These are phyloP conservation scores for Fusarium sp. DNA, from an alignment of 2,329 filamentous ascomycete species.

Conservation along the genomic window DNA sequence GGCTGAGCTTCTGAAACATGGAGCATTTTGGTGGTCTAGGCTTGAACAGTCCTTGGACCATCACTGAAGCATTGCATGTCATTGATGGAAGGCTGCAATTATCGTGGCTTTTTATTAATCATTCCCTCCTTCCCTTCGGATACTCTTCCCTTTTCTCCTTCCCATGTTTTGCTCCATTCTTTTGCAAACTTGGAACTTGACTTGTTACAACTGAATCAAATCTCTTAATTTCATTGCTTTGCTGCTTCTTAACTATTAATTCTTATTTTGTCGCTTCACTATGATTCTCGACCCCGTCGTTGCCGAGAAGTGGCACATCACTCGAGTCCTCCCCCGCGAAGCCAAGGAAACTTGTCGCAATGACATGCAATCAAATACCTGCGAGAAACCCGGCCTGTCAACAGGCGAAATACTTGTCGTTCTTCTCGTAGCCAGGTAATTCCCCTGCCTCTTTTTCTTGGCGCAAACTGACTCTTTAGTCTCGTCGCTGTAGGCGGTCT, in stretches of 20 bases:
- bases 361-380: slow-evolving; percentile 29
- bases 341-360: slow-evolving; percentile 34
- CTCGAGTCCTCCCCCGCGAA: slow-evolving; percentile 35
- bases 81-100: neutral
- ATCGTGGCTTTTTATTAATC: slow-evolving; percentile 17
- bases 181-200: slow-evolving; percentile 4
- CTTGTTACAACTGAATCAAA: neutral
- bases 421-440: slow-evolving; percentile 32
- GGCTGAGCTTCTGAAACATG: slow-evolving; percentile 43
- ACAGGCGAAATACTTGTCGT: slow-evolving; percentile 28
- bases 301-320: slow-evolving; percentile 18
- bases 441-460: neutral
- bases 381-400: slow-evolving; percentile 38
- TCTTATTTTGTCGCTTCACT: slow-evolving; percentile 2
- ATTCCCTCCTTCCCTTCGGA: neutral
- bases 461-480: slow-evolving; percentile 10
- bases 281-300: slow-evolving; percentile 30
- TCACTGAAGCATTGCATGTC: neutral
- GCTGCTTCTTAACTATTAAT: slow-evolving; percentile 6
- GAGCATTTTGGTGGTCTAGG: slow-evolving; percentile 12
- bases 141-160: neutral
- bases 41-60: neutral
- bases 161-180: slow-evolving; percentile 2
- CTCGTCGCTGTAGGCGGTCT: slow-evolving; percentile 23
- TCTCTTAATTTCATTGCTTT: slow-evolving; percentile 1